phyloP scores from a whole-genome alignment of 1,284 basidiomycete species.

The Schizophyllum commune region DNA sequence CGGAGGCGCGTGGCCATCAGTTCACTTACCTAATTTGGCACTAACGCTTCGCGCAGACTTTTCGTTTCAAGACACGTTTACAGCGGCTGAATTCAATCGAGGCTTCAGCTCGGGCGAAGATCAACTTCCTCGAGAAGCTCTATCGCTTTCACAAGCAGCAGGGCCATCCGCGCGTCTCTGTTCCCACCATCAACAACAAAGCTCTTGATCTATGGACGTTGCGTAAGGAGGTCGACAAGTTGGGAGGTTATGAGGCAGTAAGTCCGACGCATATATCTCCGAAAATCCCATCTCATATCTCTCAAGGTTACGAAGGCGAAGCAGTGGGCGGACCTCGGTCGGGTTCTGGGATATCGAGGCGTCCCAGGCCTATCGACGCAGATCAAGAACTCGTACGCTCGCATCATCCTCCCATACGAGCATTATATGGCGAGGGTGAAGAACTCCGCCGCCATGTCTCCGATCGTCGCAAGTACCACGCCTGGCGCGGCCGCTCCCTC shows the following conservation, averaged over 20 bases:
- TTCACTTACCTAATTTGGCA: constrained; percentile 13
- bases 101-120: constrained; percentile 91
- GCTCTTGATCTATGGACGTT: constrained; percentile 90
- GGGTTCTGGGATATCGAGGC: constrained; percentile 73
- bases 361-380: constrained; percentile 80
- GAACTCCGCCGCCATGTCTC: constrained; percentile 47
- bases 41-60: constrained; percentile 43
- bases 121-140: constrained; percentile 96
- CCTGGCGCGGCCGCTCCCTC: constrained; percentile 6
- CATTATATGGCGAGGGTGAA: constrained; percentile 77
- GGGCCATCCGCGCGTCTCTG: constrained; percentile 77
- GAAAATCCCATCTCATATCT: constrained; percentile 4
- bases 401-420: constrained; percentile 92
- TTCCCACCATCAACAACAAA: constrained; percentile 90
- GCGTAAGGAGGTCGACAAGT: constrained; percentile 82
- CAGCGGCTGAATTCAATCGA: constrained; percentile 96
- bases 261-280: constrained; percentile 20
- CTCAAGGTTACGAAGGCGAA: constrained; percentile 67
- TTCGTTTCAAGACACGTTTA: constrained; percentile 92
- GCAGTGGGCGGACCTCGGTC: constrained; percentile 83
- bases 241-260: constrained; percentile 85
- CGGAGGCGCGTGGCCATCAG: constrained; percentile 58
- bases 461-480: constrained; percentile 27
- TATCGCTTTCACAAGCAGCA: constrained; percentile 90
- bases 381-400: constrained; percentile 84